Percentiles rank a stretch among this genome's conserved stretches.
Evolutionary conservation across 2,329 filamentous ascomycete genomes (phyloP).

Genomic region (Venturia nashicola): DNA sequence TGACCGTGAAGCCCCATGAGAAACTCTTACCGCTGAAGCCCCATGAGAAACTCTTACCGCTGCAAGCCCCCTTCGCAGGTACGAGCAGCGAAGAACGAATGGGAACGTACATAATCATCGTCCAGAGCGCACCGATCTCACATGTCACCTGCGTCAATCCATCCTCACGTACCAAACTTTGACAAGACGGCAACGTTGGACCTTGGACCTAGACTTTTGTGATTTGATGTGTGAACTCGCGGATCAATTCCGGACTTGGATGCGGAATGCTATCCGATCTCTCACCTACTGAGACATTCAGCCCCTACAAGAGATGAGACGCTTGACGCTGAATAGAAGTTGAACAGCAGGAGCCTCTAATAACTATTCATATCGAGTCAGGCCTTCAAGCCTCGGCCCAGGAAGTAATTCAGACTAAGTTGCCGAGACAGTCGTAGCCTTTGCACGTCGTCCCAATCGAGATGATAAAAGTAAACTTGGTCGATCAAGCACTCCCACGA

Average conservation of each 20-base stretch:
- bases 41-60: not conserved
- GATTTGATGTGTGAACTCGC: not conserved
- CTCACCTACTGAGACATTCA: no score
- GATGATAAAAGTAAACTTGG: not conserved
- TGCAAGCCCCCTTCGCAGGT: not conserved
- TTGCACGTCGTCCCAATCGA: not conserved
- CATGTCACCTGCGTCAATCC: not conserved
- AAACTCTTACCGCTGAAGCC: not conserved
- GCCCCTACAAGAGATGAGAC: no score
- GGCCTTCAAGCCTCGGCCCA: not conserved
- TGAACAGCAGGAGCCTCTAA: no score
- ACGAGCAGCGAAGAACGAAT: not conserved
- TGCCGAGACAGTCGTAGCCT: not conserved
- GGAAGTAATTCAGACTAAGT: not conserved
- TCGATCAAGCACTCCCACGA: not conserved
- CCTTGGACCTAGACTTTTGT: not conserved
- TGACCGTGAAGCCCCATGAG: not conserved
- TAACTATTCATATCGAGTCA: no score
- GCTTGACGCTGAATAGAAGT: no score
- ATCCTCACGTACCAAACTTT: not conserved
- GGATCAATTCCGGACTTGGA: not conserved
- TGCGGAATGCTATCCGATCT: not conserved
- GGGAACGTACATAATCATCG: not conserved
- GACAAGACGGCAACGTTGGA: not conserved
- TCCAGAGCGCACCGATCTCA: not conserved